Evolutionary conservation across 2,329 filamentous ascomycete genomes (phyloP), one percentile per base, ranked within the genome.

Genomic region (Parastagonospora nodorum): DNA sequence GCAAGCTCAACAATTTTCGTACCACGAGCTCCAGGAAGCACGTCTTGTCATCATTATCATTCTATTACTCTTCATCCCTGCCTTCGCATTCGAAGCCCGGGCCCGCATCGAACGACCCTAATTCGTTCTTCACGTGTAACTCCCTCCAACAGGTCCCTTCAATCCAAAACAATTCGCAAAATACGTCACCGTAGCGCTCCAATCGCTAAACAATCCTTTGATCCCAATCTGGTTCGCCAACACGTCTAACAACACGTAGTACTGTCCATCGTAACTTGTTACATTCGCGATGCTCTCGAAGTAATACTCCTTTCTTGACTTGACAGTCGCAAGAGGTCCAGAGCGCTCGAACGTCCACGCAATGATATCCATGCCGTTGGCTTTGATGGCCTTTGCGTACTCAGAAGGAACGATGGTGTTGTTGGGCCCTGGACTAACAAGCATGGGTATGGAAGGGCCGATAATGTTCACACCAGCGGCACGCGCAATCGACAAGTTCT

Each of bases 281-380:
- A 79, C 72, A 37, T 82, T 78, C 8, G 76, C 74, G 33, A 88
- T 75, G 1, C 78, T 77, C 4, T 51, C 63, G 11, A 75, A 71
- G 49, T 77, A 77, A 43, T 69, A 67, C 38, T 64, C 62, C 4
- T 31, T 51, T 1, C 52, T 32, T 4, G 42, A 53, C 43, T 58
- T 58, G 5, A 79, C 78, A 8, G 80, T 76, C 4, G 76, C 75
- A 33, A 87, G 70, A 24, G 83, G 84, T 0, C 82, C 82, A 0
- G 82, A 85, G 29, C 86, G 80, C 71, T 89, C 87, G 27, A 87
- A 77, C 5, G 80, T 84, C 86, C 86, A 89, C 1, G 84, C 80
- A 44, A 88, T 80, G 54, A 88, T 83, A 42, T 84, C 78, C 31
- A 89, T 75, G 1, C 84, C 85, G 15, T 84, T 78, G 50, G 79